Percentiles rank a stretch among this genome's conserved stretches.
Conservation (phyloP, 306 rosid species). For the Arachis hypogaea region DNA sequence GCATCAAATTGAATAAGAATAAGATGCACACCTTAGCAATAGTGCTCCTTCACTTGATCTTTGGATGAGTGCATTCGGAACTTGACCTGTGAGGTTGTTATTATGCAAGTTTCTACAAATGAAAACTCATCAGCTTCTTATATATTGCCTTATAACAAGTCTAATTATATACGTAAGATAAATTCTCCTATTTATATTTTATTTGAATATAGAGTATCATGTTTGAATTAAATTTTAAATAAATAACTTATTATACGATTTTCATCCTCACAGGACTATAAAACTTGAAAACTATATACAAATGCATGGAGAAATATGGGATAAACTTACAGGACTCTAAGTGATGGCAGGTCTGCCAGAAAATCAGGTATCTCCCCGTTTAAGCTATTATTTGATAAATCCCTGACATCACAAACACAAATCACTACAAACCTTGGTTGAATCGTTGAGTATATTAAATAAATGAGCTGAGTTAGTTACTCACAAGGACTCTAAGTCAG, state of each 20-base stretch:
- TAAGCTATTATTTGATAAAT: background rate
- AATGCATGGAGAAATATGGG: background rate
- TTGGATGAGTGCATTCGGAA: slow-evolving; percentile 46
- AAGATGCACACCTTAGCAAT: slow-evolving; percentile 49
- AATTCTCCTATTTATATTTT: too few relatives aligned
- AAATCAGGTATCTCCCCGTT: background rate
- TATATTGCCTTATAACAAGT: too few relatives aligned
- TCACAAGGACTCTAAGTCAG: slow-evolving; percentile 52
- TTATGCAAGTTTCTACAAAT: slow-evolving; percentile 52
- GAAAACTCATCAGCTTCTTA: too few relatives aligned
- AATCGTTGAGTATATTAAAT: background rate
- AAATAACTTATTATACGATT: too few relatives aligned
- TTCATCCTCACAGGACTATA: too few relatives aligned
- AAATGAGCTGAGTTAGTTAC: slow-evolving; percentile 20
- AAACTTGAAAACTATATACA: too few relatives aligned
- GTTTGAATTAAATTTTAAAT: too few relatives aligned
- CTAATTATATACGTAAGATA: too few relatives aligned
- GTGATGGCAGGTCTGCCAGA: background rate
- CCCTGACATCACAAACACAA: background rate
- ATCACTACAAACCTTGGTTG: background rate
- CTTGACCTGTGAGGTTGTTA: slow-evolving; percentile 45
- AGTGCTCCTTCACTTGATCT: slow-evolving; percentile 42
- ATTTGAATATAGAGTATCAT: too few relatives aligned
- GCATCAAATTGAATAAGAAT: background rate
- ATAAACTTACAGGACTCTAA: background rate